phyloP scores from a whole-genome alignment of 164 flowering plant genomes.

The Piper longum region DNA sequence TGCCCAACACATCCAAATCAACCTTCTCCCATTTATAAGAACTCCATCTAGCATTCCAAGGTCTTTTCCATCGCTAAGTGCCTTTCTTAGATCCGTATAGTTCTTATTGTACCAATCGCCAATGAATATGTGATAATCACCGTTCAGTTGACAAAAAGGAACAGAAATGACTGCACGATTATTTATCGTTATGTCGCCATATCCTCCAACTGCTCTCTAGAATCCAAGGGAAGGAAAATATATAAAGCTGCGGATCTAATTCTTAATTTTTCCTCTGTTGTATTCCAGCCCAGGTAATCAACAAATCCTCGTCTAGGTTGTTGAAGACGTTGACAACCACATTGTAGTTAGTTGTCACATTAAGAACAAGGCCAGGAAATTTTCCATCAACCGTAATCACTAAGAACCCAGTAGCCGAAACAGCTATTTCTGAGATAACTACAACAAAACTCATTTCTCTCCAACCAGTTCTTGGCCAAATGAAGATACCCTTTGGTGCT shows the following conservation, averaged over 20 bases:
- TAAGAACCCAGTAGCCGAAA: too few relatives aligned
- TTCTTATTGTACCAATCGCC: conserved; percentile 8
- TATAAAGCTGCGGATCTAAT: conserved; percentile 7
- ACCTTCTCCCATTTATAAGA: conserved; percentile 87
- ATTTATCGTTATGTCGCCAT: conserved; percentile 5
- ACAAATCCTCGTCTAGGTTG: conserved; percentile 67
- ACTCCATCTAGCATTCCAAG: conserved; percentile 98
- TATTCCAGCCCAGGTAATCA: conserved; percentile 48
- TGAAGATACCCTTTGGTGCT: neutral
- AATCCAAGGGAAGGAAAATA: conserved; percentile 5
- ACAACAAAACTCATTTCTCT: too few relatives aligned
- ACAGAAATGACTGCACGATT: conserved; percentile 5
- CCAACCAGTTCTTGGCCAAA: neutral
- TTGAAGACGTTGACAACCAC: conserved; percentile 65
- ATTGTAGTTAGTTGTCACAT: conserved; percentile 76
- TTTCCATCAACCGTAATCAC: conserved; percentile 56
- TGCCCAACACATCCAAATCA: too few relatives aligned
- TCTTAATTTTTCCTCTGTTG: conserved; percentile 9
- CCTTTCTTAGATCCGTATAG: conserved; percentile 40
- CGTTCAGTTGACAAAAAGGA: conserved; percentile 3
- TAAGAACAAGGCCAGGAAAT: conserved; percentile 83
- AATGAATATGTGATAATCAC: conserved; percentile 5
- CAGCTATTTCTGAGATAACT: too few relatives aligned
- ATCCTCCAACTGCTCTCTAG: conserved; percentile 5
- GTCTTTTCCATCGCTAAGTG: conserved; percentile 59